Conservation (phyloP, 257 asterid species). For the Nicotiana attenuata region DNA sequence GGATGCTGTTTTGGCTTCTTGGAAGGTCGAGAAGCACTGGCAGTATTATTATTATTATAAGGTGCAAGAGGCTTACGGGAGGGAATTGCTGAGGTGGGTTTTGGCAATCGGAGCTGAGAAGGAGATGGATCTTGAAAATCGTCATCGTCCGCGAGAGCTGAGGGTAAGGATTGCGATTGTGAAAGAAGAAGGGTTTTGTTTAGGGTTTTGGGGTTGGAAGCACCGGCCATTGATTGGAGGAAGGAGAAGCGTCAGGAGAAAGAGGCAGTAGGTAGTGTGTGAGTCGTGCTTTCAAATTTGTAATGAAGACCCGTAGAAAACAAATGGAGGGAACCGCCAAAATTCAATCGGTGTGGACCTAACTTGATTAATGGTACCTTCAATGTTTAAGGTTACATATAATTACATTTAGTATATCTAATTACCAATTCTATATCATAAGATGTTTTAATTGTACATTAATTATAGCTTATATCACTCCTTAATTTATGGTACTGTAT, state of each 20-base stretch:
- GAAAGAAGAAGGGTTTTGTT: constrained; percentile 23
- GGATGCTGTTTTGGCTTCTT: constrained; percentile 29
- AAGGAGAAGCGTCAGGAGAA: neutral
- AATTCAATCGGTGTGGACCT: neutral
- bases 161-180: constrained; percentile 14
- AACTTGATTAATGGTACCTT: neutral
- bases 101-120: constrained; percentile 24
- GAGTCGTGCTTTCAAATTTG: neutral
- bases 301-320: neutral
- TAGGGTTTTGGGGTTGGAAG: constrained; percentile 30
- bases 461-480: too few relatives aligned
- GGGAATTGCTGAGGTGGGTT: constrained; percentile 27
- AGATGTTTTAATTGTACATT: too few relatives aligned
- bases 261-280: neutral
- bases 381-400: too few relatives aligned
- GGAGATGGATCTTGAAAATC: constrained; percentile 62
- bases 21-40: constrained; percentile 12
- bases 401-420: too few relatives aligned
- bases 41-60: constrained; percentile 8
- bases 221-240: neutral
- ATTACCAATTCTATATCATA: too few relatives aligned
- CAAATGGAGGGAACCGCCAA: neutral
- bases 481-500: too few relatives aligned
- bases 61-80: constrained; percentile 26
- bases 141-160: constrained; percentile 36